Evolutionary conservation across 345 rosid genomes (phyloP).

Genomic region (Garcia nutans): DNA sequence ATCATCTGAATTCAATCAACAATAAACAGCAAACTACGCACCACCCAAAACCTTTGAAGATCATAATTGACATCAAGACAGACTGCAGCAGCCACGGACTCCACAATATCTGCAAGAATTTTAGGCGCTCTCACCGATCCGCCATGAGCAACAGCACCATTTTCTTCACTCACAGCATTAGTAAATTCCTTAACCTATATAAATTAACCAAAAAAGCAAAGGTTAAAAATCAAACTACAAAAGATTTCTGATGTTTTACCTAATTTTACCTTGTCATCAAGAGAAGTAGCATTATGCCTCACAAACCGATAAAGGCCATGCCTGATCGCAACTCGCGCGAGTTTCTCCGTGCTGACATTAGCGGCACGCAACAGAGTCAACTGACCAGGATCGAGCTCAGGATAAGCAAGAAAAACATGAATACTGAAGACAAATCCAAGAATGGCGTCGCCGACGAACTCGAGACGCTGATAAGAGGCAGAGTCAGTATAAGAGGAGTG

Average conservation of each 20-base stretch:
- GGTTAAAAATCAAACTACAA: background rate
- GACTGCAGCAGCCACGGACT: conserved; percentile 73
- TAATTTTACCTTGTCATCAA: conserved; percentile 50
- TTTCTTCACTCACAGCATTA: conserved; percentile 51
- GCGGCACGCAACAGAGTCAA: conserved; percentile 61
- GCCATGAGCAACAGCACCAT: conserved; percentile 44
- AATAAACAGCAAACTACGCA: conserved; percentile 26
- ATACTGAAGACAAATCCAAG: conserved; percentile 49
- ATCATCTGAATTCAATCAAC: background rate
- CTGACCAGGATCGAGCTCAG: conserved; percentile 48
- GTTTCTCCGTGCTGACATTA: conserved; percentile 73
- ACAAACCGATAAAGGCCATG: conserved; percentile 47
- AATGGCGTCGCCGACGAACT: conserved; percentile 76
- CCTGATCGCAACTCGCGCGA: conserved; percentile 68
- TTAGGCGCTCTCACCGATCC: conserved; percentile 80
- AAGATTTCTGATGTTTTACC: background rate
- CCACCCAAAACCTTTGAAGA: conserved; percentile 70
- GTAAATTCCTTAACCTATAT: conserved; percentile 60
- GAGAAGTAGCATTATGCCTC: conserved; percentile 39
- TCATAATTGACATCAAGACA: conserved; percentile 58
- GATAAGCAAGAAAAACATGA: conserved; percentile 50
- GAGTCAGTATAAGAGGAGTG: conserved; percentile 51
- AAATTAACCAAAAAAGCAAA: background rate
- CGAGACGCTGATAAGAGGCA: conserved; percentile 64
- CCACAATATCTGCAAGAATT: conserved; percentile 73